Percentiles rank a stretch among this genome's conserved stretches.
phyloP scores from a whole-genome alignment of 2,329 filamentous ascomycete species.

The Penicillium sp. region DNA sequence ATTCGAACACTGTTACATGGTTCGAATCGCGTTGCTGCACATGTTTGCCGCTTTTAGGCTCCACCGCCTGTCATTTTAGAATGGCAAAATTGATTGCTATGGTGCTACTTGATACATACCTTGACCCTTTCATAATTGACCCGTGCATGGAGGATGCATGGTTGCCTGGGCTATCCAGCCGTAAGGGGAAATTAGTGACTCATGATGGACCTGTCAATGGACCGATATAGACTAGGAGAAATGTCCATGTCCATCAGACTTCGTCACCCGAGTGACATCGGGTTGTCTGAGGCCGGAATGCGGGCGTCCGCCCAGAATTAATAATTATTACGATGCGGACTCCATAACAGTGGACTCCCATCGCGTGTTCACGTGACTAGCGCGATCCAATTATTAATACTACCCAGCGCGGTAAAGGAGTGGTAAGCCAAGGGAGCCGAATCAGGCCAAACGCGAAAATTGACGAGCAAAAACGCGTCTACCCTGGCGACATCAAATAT shows the following conservation, averaged over 20 bases:
- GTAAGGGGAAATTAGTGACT: slow-evolving; percentile 17
- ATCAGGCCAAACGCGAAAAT: slow-evolving; percentile 41
- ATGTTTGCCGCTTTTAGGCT: slow-evolving; percentile 11
- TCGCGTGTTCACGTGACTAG: slow-evolving; percentile 30
- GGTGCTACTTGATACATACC: slow-evolving; percentile 11
- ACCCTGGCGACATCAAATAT: slow-evolving; percentile 40
- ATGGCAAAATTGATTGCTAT: slow-evolving; percentile 19
- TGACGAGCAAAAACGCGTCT: slow-evolving; percentile 41
- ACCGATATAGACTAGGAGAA: background rate
- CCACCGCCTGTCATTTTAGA: slow-evolving; percentile 21
- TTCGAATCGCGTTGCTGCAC: slow-evolving; percentile 3
- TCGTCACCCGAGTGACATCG: slow-evolving; percentile 1
- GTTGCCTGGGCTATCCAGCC: slow-evolving; percentile 10
- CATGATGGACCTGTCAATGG: background rate
- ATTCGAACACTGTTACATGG: background rate
- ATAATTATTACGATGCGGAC: slow-evolving; percentile 11
- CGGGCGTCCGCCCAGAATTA: slow-evolving; percentile 13
- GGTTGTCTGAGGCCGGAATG: slow-evolving; percentile 29
- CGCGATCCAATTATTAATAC: slow-evolving; percentile 19
- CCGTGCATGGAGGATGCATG: background rate
- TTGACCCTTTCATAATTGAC: slow-evolving; percentile 6
- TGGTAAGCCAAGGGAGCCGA: slow-evolving; percentile 29
- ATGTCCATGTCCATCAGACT: background rate
- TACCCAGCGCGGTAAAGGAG: slow-evolving; percentile 14
- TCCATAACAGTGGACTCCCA: background rate